phyloP scores from a whole-genome alignment of 2,329 filamentous ascomycete species.

The Fusarium scirpi region DNA sequence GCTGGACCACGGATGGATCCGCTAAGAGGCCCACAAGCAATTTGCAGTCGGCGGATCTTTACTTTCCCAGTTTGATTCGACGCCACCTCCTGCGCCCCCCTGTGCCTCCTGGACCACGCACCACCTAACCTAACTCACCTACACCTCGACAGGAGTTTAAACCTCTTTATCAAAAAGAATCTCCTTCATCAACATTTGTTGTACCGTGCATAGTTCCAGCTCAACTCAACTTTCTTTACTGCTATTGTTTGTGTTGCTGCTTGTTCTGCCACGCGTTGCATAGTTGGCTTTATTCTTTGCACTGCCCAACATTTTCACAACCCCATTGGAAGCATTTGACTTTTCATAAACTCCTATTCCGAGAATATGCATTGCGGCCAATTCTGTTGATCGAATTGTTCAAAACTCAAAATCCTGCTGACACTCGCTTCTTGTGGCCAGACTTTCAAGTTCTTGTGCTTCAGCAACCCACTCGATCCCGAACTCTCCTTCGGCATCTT shows the following conservation, averaged over 20 bases:
- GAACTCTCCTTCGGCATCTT: conserved; percentile 13
- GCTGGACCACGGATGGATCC: conserved; percentile 32
- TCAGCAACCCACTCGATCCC: conserved; percentile 4
- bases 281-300: conserved; percentile 2
- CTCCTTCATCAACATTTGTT: conserved; percentile 36
- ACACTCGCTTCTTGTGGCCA: conserved; percentile 28
- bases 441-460: conserved; percentile 1
- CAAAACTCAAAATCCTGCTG: conserved; percentile 19
- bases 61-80: conserved; percentile 45
- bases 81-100: conserved; percentile 48
- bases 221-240: conserved; percentile 16
- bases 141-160: conserved; percentile 34
- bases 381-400: conserved; percentile 21
- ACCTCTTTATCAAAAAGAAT: conserved; percentile 38
- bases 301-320: conserved; percentile 3
- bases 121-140: conserved; percentile 19
- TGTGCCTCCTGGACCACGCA: conserved; percentile 42
- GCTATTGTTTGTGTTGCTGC: conserved; percentile 28
- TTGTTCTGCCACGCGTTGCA: conserved; percentile 24
- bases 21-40: conserved; percentile 44
- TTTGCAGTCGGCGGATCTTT: conserved; percentile 47
- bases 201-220: conserved; percentile 21
- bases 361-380: conserved; percentile 31
- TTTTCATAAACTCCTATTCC: conserved; percentile 23
- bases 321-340: conserved; percentile 10